Percentiles rank a stretch among this genome's conserved stretches.
Evolutionary conservation across 1,284 basidiomycete genomes (phyloP).

Genomic region (Fistulinella staudtii): DNA sequence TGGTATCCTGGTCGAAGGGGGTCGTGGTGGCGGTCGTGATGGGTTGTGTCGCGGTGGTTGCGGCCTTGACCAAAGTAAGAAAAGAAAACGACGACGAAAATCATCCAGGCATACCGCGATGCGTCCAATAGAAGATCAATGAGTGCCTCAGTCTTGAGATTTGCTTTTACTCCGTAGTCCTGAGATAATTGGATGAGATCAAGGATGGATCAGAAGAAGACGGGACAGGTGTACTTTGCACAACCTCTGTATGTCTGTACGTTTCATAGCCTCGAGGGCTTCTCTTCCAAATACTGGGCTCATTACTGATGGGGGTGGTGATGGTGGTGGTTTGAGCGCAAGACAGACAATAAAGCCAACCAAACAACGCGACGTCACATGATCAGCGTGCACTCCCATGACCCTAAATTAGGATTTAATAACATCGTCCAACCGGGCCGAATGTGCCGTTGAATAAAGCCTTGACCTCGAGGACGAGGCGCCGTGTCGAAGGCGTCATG

Average conservation of each 20-base stretch:
- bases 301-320: conserved; percentile 35
- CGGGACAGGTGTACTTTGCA: conserved; percentile 55
- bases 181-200: conserved; percentile 33
- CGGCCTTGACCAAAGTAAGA: conserved; percentile 21
- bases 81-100: conserved; percentile 1
- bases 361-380: conserved; percentile 58
- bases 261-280: conserved; percentile 59
- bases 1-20: conserved; percentile 40
- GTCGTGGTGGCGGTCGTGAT: conserved; percentile 36
- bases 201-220: conserved; percentile 9
- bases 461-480: neutral
- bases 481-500: conserved; percentile 28
- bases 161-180: conserved; percentile 75
- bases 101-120: conserved; percentile 36
- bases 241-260: conserved; percentile 66
- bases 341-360: conserved; percentile 35
- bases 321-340: conserved; percentile 42
- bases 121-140: conserved; percentile 68
- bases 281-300: conserved; percentile 48
- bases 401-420: conserved; percentile 4
- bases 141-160: conserved; percentile 71
- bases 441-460: neutral
- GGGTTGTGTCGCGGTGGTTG: conserved; percentile 25
- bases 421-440: neutral
- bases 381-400: conserved; percentile 18